Evolutionary conservation across 2,329 filamentous ascomycete genomes (phyloP), one percentile per base, ranked within the genome.

Genomic region (Xylaria sp.): DNA sequence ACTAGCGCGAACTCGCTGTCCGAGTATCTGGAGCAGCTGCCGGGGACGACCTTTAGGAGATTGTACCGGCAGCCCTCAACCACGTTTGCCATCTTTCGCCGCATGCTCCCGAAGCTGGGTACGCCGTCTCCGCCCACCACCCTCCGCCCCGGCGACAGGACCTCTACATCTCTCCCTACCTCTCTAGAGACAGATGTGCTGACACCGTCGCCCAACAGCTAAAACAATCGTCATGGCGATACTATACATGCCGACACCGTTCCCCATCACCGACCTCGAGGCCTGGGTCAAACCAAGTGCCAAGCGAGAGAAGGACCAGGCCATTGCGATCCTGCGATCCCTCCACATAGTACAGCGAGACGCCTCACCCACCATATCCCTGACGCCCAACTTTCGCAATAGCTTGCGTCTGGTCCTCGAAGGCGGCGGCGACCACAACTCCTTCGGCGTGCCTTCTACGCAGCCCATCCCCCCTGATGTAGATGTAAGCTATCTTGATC

Each of bases 51-150:
- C 43, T 97, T 98, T 81, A 89, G 90, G 79, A 92, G 93, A 81
- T 88, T 99, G 55, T 99, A 99, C 86, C 92, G 94, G 83, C 94
- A 98, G 85, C 96, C 96, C 36, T 97, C 95, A 51, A 97, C 96
- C 1, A 92, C 94, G 46, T 90, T 99, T 73, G 96, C 96, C 74
- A 94, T 99, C 77, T 98, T 98, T 80, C 90, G 96, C 74, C 94
- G 96, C 83, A 98, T 99, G 94, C 88, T 99, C 67, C 94, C 96
- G 67, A 92, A 97, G 78, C 83, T 98, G 70, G 94, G 92, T 94
- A 85, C 75, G 31, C 48, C 18, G 48, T 39, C 33, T 8, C n/a
- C 20, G 9, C 46, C 18, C 18, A 46, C 41, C 33, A 8, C 23
- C 36, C 33, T 33, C 49, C 20, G 36, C 9, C 3, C 23, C 13